Conservation (phyloP, 2,329 filamentous ascomycete genomes). For the Sporothrix brasiliensis region DNA sequence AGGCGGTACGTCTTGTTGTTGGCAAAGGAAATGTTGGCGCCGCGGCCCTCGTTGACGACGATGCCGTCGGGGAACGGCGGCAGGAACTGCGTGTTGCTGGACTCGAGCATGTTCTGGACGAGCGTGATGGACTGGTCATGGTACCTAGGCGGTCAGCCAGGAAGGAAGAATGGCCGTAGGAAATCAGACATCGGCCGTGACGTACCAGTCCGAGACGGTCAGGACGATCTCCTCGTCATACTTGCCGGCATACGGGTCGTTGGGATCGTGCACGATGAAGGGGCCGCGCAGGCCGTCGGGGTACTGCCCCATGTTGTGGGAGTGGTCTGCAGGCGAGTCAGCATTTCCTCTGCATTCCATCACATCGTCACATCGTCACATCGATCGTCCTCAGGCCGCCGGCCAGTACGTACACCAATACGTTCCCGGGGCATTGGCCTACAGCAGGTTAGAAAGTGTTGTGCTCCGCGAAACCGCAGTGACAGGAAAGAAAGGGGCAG, state of each 20-base stretch:
- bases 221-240: slow-evolving; percentile 63
- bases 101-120: slow-evolving; percentile 47
- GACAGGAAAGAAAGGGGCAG: no score
- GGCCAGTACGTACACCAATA: slow-evolving; percentile 48
- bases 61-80: slow-evolving; percentile 50
- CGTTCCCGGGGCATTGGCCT: slow-evolving; percentile 50
- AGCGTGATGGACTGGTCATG: slow-evolving; percentile 46
- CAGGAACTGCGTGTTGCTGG: slow-evolving; percentile 46
- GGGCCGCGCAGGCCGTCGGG: slow-evolving; percentile 67
- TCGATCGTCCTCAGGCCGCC: no score
- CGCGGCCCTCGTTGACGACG: slow-evolving; percentile 50
- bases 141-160: slow-evolving; percentile 44
- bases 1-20: slow-evolving; percentile 53
- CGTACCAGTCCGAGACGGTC: slow-evolving; percentile 52
- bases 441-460: neutral
- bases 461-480: neutral
- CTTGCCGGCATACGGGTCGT: slow-evolving; percentile 54
- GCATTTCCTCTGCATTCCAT: no score
- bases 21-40: slow-evolving; percentile 45
- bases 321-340: slow-evolving; percentile 53
- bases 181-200: no score
- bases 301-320: slow-evolving; percentile 66
- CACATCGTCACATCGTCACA: no score
- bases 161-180: no score
- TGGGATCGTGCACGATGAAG: slow-evolving; percentile 62